A percentile compares a stretch with the other conserved stretches of the same genome.
phyloP scores from a whole-genome alignment of 495 filamentous ascomycete genomes.

The Penicillium canescens region DNA sequence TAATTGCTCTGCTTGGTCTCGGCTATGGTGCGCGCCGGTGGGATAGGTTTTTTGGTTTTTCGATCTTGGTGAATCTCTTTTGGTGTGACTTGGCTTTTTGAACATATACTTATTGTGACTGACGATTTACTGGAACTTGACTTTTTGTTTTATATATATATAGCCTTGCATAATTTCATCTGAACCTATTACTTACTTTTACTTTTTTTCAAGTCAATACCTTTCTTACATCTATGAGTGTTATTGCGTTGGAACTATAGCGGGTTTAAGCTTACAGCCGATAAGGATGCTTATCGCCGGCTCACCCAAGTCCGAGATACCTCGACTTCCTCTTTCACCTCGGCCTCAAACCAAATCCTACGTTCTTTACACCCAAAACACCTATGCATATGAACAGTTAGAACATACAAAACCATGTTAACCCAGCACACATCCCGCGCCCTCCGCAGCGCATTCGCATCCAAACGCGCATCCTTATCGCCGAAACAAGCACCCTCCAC shows the following conservation, averaged over 20 bases:
- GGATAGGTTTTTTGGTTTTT: conserved; percentile 11
- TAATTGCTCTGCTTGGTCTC: conserved; percentile 20
- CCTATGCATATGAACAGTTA: background rate
- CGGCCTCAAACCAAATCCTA: no score
- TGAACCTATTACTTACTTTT: no score
- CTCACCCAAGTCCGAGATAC: no score
- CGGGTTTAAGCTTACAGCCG: no score
- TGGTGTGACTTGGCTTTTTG: conserved; percentile 6
- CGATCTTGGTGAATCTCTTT: conserved; percentile 5
- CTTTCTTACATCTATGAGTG: no score
- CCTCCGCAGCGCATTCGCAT: conserved; percentile 1
- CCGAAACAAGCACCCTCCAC: background rate
- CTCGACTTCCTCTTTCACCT: no score
- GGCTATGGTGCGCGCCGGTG: conserved; percentile 19
- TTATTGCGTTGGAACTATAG: no score
- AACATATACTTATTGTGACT: background rate
- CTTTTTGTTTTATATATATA: background rate
- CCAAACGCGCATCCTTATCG: background rate
- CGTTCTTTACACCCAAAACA: no score
- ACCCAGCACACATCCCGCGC: background rate
- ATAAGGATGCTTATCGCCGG: no score
- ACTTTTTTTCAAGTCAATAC: no score
- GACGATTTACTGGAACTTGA: background rate
- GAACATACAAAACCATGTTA: conserved; percentile 4
- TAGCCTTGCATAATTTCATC: background rate